Conservation (phyloP, 2,329 filamentous ascomycete genomes). For the Aureobasidium subglaciale region DNA sequence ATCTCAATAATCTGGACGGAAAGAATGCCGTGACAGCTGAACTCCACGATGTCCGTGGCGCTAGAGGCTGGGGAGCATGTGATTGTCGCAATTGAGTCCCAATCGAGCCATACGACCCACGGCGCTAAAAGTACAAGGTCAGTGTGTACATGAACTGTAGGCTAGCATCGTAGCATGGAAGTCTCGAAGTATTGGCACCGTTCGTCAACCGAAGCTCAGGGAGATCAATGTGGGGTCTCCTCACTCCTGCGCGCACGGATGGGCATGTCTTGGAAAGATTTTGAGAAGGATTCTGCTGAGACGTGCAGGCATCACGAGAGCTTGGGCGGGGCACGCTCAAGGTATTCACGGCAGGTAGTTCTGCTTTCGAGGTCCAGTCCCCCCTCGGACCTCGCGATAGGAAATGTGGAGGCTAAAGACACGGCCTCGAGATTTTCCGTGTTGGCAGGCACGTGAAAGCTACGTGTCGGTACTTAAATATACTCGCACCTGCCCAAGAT, state of each 20-base stretch:
- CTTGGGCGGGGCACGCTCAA: not conserved
- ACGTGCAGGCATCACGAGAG: constrained; percentile 4
- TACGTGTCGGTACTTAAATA: constrained; percentile 8
- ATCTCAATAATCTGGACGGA: not conserved
- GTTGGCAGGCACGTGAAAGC: constrained; percentile 1
- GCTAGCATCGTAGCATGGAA: not conserved
- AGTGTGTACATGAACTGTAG: not conserved
- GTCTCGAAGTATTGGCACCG: constrained; percentile 8
- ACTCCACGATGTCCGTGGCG: not conserved
- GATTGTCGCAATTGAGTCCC: not conserved
- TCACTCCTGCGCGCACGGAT: not conserved
- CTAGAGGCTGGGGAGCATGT: constrained; percentile 4
- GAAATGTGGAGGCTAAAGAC: constrained; percentile 1
- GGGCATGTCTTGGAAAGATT: not conserved
- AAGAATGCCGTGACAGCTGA: not conserved
- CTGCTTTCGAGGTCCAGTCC: constrained; percentile 2
- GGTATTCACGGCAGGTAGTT: constrained; percentile 1
- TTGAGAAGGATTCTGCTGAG: constrained; percentile 11
- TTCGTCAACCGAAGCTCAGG: not conserved
- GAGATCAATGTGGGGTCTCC: constrained; percentile 7
- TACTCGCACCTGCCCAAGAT: constrained; percentile 10
- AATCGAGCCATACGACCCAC: not conserved
- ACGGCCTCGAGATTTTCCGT: constrained; percentile 11
- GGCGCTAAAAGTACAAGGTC: not conserved
- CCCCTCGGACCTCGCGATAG: constrained; percentile 9